These are phyloP conservation scores for Collariella sp. DNA, from an alignment of 495 filamentous ascomycete species.

Conservation along the genomic window DNA sequence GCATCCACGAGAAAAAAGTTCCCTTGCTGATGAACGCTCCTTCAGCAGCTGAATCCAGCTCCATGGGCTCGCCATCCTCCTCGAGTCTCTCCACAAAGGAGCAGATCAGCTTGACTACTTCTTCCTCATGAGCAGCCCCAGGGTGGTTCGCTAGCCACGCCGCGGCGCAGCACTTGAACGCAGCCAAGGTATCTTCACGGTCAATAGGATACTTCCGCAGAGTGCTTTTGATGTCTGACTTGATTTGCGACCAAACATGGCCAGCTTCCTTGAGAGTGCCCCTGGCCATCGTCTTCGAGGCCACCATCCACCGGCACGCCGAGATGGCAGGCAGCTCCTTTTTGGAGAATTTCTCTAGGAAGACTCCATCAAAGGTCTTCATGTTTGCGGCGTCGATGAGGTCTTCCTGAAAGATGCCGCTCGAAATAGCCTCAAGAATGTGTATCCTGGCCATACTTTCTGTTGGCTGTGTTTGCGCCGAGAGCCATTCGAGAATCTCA, in stretches of 20 bases:
- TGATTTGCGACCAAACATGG: slow-evolving; percentile 30
- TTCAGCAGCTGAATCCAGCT: slow-evolving; percentile 9
- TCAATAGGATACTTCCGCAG: slow-evolving; percentile 25
- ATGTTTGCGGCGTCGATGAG: slow-evolving; percentile 31
- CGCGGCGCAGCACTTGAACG: slow-evolving; percentile 34
- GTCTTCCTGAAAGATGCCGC: slow-evolving; percentile 37
- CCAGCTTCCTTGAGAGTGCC: slow-evolving; percentile 26
- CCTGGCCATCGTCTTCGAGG: slow-evolving; percentile 28
- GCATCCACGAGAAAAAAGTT: slow-evolving; percentile 21
- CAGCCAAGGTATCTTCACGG: slow-evolving; percentile 29
- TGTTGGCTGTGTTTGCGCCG: slow-evolving; percentile 17
- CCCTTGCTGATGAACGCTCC: slow-evolving; percentile 14
- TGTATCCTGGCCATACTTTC: slow-evolving; percentile 28
- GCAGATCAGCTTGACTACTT: slow-evolving; percentile 24
- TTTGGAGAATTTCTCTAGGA: slow-evolving; percentile 11
- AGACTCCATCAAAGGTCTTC: slow-evolving; percentile 16
- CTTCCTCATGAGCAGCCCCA: slow-evolving; percentile 26
- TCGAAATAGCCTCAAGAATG: slow-evolving; percentile 42
- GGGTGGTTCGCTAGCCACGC: slow-evolving; percentile 32
- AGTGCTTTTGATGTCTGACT: slow-evolving; percentile 24
- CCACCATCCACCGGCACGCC: slow-evolving; percentile 33
- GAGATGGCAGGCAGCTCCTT: slow-evolving; percentile 18
- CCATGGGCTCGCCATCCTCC: slow-evolving; percentile 2
- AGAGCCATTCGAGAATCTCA: slow-evolving; percentile 37
- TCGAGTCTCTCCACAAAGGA: slow-evolving; percentile 30